Evolutionary conservation across 1,284 basidiomycete genomes (phyloP), one percentile per base, ranked within the genome.

Genomic region (Paramarasmius palmivorus): DNA sequence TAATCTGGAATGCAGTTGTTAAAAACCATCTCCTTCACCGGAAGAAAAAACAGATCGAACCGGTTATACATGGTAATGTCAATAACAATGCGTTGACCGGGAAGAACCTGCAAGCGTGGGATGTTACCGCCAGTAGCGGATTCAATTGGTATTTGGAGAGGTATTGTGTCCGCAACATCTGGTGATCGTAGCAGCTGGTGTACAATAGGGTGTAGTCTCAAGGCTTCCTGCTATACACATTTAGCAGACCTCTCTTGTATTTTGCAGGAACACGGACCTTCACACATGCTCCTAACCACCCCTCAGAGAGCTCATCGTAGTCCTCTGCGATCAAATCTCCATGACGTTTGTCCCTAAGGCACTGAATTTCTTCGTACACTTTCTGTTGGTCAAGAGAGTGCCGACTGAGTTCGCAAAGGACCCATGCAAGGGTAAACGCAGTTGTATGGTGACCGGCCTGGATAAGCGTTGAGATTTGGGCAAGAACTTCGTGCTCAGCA

Each of bases 361-460:
- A 14, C 45, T 50, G 12, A 32, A 65, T 52, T 42, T 63, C 63
- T 12, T 52, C 53, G 5, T 64, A 57, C 26, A 68, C 44, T 23
- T 57, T 53, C 3, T 38, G 48, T 48, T 68, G 66, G 44, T 51
- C 57, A 20, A 65, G 59, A 0, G 60, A 60, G 39, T 61, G 45
- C 45, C 57, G 61, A 2, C 62, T 52, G 14, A 68, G 53, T 50
- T 65, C 64, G 53, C 60, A 65, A 9, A 68, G 59, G 14, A 57
- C 53, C 63, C 65, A 68, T 9, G 56, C 40, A 14, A 66, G 12
- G 5, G 57, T 58, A 34, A 37, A 55, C 2, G 64, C 55, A 3
- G 64, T 65, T 14, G 66, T 66, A 10, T 65, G 63, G 39, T 68
- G 61, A 5, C 64, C 64, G 10, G 61, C 59, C 5, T 61, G 50